A percentile compares a stretch with the other conserved stretches of the same genome.
Evolutionary conservation across 1,139 yeast genomes (phyloP).

Genomic region (Diutina rugosa): DNA sequence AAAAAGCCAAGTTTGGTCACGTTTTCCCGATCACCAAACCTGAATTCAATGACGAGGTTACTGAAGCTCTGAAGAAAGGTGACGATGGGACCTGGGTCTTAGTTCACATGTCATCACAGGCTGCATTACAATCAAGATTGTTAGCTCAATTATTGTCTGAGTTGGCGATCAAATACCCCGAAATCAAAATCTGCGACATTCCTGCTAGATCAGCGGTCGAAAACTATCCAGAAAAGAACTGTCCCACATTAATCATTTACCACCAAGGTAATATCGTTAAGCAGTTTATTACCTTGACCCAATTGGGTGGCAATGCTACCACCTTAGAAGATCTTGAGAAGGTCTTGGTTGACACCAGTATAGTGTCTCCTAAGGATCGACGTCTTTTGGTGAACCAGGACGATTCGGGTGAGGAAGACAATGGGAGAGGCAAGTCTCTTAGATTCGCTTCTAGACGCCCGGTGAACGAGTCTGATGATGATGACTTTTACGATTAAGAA

Average conservation of each 20-base stretch:
- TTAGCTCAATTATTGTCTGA: conserved; percentile 40
- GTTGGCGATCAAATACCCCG: conserved; percentile 52
- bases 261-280: conserved; percentile 62
- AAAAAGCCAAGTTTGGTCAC: conserved; percentile 58
- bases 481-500: neutral
- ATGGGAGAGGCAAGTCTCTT: neutral
- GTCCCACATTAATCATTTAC: conserved; percentile 84
- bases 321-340: conserved; percentile 55
- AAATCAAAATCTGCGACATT: conserved; percentile 83
- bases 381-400: conserved; percentile 53
- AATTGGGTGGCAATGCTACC: conserved; percentile 77
- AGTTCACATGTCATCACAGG: conserved; percentile 63
- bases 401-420: conserved; percentile 33
- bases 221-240: conserved; percentile 75
- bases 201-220: conserved; percentile 84
- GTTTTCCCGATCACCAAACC: conserved; percentile 73
- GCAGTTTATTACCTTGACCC: conserved; percentile 68
- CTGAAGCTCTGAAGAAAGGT: conserved; percentile 45
- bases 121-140: conserved; percentile 63
- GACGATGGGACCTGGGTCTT: conserved; percentile 39
- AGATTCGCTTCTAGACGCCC: neutral
- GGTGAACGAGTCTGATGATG: neutral
- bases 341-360: conserved; percentile 50
- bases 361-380: conserved; percentile 52
- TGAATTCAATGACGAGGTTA: conserved; percentile 77